Percentiles rank a stretch among this genome's conserved stretches.
Evolutionary conservation across 1,284 basidiomycete species (phyloP).

Genomic region (Earliella scabrosa): DNA sequence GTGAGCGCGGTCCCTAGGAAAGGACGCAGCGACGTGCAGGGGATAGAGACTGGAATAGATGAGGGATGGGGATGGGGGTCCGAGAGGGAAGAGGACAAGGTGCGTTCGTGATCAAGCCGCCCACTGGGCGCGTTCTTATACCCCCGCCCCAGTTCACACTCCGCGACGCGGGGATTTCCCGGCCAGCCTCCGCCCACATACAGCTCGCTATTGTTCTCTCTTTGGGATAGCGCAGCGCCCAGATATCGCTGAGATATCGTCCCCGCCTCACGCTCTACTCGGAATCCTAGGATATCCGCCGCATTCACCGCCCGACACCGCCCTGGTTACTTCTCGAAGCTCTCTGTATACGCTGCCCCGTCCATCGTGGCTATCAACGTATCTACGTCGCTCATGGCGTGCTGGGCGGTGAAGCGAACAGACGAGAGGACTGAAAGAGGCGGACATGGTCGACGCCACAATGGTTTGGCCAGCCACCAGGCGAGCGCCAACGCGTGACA

Average conservation of each 20-base stretch:
- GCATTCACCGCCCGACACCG: background rate
- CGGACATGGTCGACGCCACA: background rate
- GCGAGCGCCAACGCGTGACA: background rate
- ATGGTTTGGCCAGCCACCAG: background rate
- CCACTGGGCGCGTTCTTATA: background rate
- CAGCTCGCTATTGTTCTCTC: background rate
- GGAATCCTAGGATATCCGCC: background rate
- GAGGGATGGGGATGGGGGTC: background rate
- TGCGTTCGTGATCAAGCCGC: background rate
- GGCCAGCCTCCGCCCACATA: background rate
- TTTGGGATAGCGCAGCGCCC: background rate
- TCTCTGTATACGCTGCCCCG: too few species aligned
- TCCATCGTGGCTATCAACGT: too few species aligned
- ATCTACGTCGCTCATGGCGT: too few species aligned
- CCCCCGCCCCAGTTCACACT: background rate
- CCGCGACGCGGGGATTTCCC: background rate
- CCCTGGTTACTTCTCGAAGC: background rate
- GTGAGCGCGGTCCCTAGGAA: too few species aligned
- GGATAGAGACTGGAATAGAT: too few species aligned
- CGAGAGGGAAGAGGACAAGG: background rate
- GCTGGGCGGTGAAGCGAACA: background rate
- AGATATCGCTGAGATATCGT: too few species aligned
- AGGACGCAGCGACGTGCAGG: too few species aligned
- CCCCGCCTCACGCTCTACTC: too few species aligned
- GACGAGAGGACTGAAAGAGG: background rate